These are phyloP conservation scores for Penicillium salamii DNA, from an alignment of 495 filamentous ascomycete genomes.

Conservation along the genomic window DNA sequence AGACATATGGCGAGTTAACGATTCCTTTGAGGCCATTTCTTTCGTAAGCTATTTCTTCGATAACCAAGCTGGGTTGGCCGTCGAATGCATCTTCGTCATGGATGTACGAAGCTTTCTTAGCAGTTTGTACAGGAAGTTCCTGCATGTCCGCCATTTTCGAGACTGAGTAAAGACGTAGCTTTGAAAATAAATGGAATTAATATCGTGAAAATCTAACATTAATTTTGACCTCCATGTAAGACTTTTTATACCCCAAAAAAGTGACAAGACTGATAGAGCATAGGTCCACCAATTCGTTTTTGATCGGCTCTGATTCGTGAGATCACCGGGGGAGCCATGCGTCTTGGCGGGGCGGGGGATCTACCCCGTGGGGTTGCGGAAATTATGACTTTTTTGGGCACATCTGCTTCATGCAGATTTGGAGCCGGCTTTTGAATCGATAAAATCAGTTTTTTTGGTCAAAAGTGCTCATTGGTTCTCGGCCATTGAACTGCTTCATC, in stretches of 20 bases:
- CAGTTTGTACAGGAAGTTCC: background rate
- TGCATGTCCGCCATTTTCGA: background rate
- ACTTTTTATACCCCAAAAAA: background rate
- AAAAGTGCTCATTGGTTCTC: too few relatives aligned
- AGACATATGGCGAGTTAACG: slow-evolving; percentile 13
- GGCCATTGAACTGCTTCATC: too few relatives aligned
- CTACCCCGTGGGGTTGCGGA: slow-evolving; percentile 7
- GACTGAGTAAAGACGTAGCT: too few relatives aligned
- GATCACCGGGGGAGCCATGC: background rate
- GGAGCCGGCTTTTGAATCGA: background rate
- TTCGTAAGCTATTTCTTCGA: slow-evolving; percentile 5
- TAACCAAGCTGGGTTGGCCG: background rate
- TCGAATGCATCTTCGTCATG: slow-evolving; percentile 2
- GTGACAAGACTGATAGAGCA: background rate
- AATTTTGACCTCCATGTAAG: background rate
- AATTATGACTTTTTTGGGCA: slow-evolving; percentile 1
- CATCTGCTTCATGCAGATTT: background rate
- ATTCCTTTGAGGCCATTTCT: slow-evolving; percentile 11
- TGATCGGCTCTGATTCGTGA: background rate
- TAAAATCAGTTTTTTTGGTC: too few relatives aligned
- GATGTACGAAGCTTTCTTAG: slow-evolving; percentile 5
- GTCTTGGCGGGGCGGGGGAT: background rate
- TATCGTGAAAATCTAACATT: too few relatives aligned
- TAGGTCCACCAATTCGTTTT: background rate
- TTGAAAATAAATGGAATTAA: too few relatives aligned